Conservation (phyloP, 352 stramenopile genomes). For the Phytophthora citrophthora region DNA sequence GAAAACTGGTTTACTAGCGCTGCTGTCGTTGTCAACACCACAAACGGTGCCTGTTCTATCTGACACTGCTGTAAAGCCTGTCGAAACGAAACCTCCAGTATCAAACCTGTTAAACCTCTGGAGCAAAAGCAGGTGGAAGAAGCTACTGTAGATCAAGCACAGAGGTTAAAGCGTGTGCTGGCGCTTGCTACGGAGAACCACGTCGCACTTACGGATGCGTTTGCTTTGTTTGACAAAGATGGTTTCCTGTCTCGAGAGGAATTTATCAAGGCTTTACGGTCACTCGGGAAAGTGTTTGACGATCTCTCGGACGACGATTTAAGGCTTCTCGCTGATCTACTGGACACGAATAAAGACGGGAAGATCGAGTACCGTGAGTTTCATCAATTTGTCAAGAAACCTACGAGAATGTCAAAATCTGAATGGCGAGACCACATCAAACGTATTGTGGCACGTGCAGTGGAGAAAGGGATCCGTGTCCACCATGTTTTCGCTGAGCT, state of each 20-base stretch:
- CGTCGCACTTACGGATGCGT: slow-evolving; percentile 40
- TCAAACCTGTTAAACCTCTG: background rate
- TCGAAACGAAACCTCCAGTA: background rate
- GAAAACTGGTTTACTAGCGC: slow-evolving; percentile 50
- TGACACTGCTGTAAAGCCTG: background rate
- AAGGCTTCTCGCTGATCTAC: slow-evolving; percentile 27
- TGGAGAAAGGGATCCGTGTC: slow-evolving; percentile 63
- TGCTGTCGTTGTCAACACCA: slow-evolving; percentile 53
- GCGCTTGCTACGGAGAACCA: slow-evolving; percentile 38
- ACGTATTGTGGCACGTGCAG: slow-evolving; percentile 52
- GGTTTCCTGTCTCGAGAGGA: slow-evolving; percentile 51
- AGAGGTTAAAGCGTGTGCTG: slow-evolving; percentile 51
- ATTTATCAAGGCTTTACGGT: slow-evolving; percentile 55
- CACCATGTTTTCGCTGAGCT: slow-evolving; percentile 75
- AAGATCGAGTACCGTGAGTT: slow-evolving; percentile 57
- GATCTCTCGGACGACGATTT: slow-evolving; percentile 53
- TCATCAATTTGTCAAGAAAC: slow-evolving; percentile 39
- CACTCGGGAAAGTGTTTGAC: slow-evolving; percentile 50
- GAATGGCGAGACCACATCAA: slow-evolving; percentile 60
- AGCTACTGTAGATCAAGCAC: slow-evolving; percentile 19
- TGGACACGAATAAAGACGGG: slow-evolving; percentile 61
- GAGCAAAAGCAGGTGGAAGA: slow-evolving; percentile 2
- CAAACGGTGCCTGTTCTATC: background rate
- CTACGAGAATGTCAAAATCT: slow-evolving; percentile 9
- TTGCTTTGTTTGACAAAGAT: slow-evolving; percentile 58